Conservation (phyloP, 225 moss, liverwort and hornwort genomes). For the Climacium dendroides region DNA sequence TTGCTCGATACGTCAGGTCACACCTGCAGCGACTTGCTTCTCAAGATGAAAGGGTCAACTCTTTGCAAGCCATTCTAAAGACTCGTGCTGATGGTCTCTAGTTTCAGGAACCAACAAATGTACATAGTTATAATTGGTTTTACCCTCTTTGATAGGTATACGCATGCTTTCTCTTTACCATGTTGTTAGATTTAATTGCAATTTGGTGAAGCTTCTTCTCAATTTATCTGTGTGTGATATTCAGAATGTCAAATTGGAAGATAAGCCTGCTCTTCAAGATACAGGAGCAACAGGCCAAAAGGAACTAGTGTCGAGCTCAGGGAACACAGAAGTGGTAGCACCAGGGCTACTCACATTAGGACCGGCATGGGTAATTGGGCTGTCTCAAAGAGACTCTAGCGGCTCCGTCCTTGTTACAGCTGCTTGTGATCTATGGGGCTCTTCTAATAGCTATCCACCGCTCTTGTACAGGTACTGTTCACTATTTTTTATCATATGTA, state of each 20-base stretch:
- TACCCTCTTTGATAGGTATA: background rate
- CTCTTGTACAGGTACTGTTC: slow-evolving; percentile 68
- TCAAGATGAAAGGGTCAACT: slow-evolving; percentile 10
- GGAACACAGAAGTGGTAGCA: slow-evolving; percentile 18
- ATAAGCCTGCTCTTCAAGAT: background rate
- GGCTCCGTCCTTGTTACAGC: slow-evolving; percentile 54
- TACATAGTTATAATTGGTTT: background rate
- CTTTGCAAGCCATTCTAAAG: background rate
- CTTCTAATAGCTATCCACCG: slow-evolving; percentile 44
- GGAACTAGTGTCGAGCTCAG: background rate
- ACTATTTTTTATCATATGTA: background rate
- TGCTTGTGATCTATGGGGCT: slow-evolving; percentile 55
- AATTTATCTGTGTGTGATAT: background rate
- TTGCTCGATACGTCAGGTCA: slow-evolving; percentile 55
- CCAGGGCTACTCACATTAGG: slow-evolving; percentile 64
- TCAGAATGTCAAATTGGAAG: slow-evolving; percentile 4
- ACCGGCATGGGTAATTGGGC: slow-evolving; percentile 70
- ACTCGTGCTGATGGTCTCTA: background rate
- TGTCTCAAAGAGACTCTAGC: slow-evolving; percentile 57
- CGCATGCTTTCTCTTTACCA: background rate
- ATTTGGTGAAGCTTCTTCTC: background rate
- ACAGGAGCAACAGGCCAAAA: background rate
- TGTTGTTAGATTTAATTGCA: background rate
- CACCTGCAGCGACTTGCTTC: slow-evolving; percentile 41
- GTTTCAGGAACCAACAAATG: background rate